A percentile compares a stretch with the other conserved stretches of the same genome.
Evolutionary conservation across 148 eudicot genomes (phyloP).

Genomic region (Chenopodium quinoa): DNA sequence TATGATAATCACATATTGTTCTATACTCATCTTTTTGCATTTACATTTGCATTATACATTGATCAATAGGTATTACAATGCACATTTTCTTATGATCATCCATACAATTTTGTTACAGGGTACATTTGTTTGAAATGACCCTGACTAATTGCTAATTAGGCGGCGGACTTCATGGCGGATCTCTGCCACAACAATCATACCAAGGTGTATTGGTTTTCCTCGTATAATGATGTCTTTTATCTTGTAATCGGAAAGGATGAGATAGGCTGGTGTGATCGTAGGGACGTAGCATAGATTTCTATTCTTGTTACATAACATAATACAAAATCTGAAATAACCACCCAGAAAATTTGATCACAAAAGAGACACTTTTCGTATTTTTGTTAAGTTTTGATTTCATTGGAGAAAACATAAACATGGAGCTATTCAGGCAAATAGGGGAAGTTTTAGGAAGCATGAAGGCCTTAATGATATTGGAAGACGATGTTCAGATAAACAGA

Average conservation of each 20-base stretch:
- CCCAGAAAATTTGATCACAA: constrained; percentile 6
- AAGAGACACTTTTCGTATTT: background rate
- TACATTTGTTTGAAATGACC: background rate
- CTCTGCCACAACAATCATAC: too few relatives aligned
- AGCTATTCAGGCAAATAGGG: constrained; percentile 68
- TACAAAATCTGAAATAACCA: constrained; percentile 3
- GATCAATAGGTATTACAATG: background rate
- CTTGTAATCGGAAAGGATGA: background rate
- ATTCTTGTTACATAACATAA: too few relatives aligned
- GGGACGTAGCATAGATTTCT: background rate
- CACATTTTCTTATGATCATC: background rate
- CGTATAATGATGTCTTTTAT: background rate
- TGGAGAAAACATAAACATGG: constrained; percentile 43
- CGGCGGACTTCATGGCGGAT: background rate
- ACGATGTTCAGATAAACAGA: constrained; percentile 45
- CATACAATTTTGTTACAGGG: constrained; percentile 11
- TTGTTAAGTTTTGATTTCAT: background rate
- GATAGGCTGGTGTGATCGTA: background rate
- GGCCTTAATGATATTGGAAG: constrained; percentile 52
- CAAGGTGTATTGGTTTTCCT: background rate
- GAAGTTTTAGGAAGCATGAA: constrained; percentile 62
- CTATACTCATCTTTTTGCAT: background rate
- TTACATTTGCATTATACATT: background rate
- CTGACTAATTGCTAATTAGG: background rate
- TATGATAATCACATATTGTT: background rate